Base-by-base conservation (phyloP, 768 basidiomycete species). In the Termitomyces sp. region DNA sequence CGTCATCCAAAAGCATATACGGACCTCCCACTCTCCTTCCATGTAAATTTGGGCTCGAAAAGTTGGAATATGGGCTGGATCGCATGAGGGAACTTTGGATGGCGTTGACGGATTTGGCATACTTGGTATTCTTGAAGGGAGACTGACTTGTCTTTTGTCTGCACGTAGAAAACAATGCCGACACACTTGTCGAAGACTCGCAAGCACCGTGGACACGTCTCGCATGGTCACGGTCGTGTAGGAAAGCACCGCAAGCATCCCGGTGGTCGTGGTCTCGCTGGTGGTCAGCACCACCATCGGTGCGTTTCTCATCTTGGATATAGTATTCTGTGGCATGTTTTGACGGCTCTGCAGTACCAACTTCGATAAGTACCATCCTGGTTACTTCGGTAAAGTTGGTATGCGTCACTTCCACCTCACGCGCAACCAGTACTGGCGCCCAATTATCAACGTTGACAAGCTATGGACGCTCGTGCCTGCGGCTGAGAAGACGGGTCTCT, bases 321-420 rank as follows among this genome's bases (percentile, higher is more conserved):
- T 43, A 38, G 18, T 32, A 3, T 28, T 22, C 16, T 41, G 28
- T 11, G 49, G 22, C 18, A 55, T 48, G 14, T 45, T n/a, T 49
- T 61, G 36, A 60, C 22, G 6, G 36, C 45, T 59, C 36, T 36
- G 20, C 62, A 92, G 94, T 60, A 95, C 90, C 71, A 97, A 98
- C 81, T 92, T 96, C 71, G 94, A 96, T 78, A 96, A 96, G 79
- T 98, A 94, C 89, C 95, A 98, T 79, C 94, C 94, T 74, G 95
- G 95, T 91, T 98, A 98, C 93, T 98, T 96, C 75, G 95, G 95
- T 82, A 98, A 98, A 80, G 93, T 96, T 73, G 97, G 97, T 92
- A 99, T 99, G 96, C 87, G 97, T 72, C 88, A 88, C 76, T 99
- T 90, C 91, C 97, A 99, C 74, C 76, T 94, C 62, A 94, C 91